phyloP scores from a whole-genome alignment of 768 basidiomycete species.

The Mycena epipterygia region DNA sequence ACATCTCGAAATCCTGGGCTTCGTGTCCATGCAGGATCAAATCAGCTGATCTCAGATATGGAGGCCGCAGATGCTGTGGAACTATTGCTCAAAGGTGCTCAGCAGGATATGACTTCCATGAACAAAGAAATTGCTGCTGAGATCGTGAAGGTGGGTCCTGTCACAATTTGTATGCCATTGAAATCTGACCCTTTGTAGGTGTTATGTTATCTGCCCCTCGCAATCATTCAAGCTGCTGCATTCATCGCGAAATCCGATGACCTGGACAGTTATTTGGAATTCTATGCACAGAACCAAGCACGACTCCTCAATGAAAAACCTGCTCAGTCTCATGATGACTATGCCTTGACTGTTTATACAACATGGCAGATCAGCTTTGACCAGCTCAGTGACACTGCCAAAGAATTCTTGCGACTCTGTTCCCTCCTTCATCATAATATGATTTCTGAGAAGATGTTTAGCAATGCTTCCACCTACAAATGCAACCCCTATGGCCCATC shows the following conservation, averaged over 20 bases:
- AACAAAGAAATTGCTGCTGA: neutral
- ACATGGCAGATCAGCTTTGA: slow-evolving; percentile 21
- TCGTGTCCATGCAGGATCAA: neutral
- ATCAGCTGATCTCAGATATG: neutral
- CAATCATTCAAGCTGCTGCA: slow-evolving; percentile 6
- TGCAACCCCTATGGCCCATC: neutral
- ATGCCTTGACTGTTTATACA: slow-evolving; percentile 6
- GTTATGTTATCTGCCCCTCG: neutral
- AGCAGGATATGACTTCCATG: neutral
- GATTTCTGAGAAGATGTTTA: neutral
- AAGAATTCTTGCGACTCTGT: neutral
- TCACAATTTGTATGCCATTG: neutral
- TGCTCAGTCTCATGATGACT: slow-evolving; percentile 4
- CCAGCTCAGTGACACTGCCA: neutral
- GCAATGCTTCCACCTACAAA: neutral
- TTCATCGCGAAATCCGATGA: neutral
- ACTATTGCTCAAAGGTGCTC: neutral
- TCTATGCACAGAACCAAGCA: neutral
- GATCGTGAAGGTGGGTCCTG: slow-evolving; percentile 18
- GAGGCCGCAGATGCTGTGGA: neutral
- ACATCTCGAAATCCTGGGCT: slow-evolving; percentile 16
- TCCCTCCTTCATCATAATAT: slow-evolving; percentile 5
- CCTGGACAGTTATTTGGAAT: neutral
- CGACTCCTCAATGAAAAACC: neutral
- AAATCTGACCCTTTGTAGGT: neutral